Base-by-base conservation (phyloP, 2,329 filamentous ascomycete genomes). In the Neonectria punicea region DNA sequence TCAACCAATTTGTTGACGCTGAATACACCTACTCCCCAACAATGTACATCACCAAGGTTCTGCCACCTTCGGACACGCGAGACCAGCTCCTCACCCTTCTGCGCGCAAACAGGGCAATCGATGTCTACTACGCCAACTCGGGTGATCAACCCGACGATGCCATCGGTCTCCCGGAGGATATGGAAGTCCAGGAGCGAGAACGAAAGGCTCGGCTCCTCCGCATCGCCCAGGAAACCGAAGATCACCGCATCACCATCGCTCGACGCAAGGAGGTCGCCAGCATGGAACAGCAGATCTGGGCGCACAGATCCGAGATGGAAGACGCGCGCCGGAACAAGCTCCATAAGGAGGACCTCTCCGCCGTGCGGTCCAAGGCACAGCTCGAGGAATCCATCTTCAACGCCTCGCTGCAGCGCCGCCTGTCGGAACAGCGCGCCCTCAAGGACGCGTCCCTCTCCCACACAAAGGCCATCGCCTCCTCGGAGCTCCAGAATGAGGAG, bases 21-120 rank as follows among this genome's bases (percentile, higher is more conserved):
- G 81, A 80, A 5, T 83, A 84, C 69, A 87, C 85, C 1, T 92
- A 90, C 76, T 92, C 89, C 0, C 86, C 89, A 0, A 87, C 89
- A 4, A 89, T 88, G 79, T 92, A 91, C 73, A 82, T 89, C 20
- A 71, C 76, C 39, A 84, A 83, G 47, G 74, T 87, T 1, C 69
- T 87, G 6, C 74, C 78, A 0, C 73, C 79, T 5, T 79, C 80
- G 2, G 80, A 83, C 22, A 61, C 71, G 13, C 80, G 78, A 7
- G 74, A 80, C 0, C 75, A 82, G 44, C 81, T 89, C 2, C 70
- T 88, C 34, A 70, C 72, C 1, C 78, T 89, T 2, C 80, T 89
- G 25, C 81, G 80, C 7, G 82, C 83, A 53, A 88, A 87, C 68
- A 83, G 87, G 13, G 84, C 82, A 5, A 76, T 76, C 8, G 86